Evolutionary conservation across 116 monocot genomes (phyloP), one percentile per base, ranked within the genome.

Genomic region (Zostera marina): DNA sequence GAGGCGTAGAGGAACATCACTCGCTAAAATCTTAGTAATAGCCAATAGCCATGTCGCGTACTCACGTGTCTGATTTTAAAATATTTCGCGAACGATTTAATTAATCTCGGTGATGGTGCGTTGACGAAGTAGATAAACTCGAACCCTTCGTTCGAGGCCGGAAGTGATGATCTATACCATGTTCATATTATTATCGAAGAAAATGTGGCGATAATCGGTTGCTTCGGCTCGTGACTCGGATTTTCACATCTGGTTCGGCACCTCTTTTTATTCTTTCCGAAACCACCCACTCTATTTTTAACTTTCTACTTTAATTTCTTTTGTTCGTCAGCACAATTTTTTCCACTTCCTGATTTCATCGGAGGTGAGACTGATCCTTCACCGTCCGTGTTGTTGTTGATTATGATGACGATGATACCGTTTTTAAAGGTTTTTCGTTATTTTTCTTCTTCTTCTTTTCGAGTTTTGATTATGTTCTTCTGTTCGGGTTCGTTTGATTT

Each of bases 351-450:
- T 14, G 1, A 56, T 13, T 39, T 15, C 39, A 8, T 38, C 56
- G 56, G 14, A 56, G 56, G 56, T 56, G 56, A 40, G 56, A n/a
- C n/a, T n/a, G n/a, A 56, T 15, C n/a, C 38, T 26, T 14, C 13
- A 8, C 15, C n/a, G 20, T 21, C 15, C n/a, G 20, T 21, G 15
- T 19, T 51, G 19, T 8, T 21, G 14, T 21, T 56, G 13, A 39
- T 56, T 38, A 11, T 56, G 56, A 38, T 56, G 56, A 13, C 19
- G 8, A 15, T 49, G 49, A 3, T 3, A n/a, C n/a, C n/a, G n/a
- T 49, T 15, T 15, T 14, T 17, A 20, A 17, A 15, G 2, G 15
- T 16, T 49, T 49, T 49, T 49, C 17, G 15, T 49, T 19, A 17
- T 8, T 17, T 6, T 32, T 32, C 14, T 13, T 1, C 2, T 32